Percentiles rank a stretch among this genome's conserved stretches.
These are phyloP conservation scores for Dryas drummondii DNA, from an alignment of 306 rosid species.

Conservation along the genomic window DNA sequence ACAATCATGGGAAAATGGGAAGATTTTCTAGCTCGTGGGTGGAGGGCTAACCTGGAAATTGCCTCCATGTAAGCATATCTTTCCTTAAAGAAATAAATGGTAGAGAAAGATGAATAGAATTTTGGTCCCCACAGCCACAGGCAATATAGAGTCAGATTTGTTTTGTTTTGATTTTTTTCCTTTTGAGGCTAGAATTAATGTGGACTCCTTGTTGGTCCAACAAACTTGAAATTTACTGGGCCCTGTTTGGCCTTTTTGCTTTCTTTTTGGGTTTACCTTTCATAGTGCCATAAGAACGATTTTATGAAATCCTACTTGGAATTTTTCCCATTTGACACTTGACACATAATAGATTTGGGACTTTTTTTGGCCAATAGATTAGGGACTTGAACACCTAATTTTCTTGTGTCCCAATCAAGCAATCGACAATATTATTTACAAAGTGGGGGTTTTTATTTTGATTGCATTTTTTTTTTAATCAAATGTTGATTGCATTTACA, in stretches of 20 bases:
- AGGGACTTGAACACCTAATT: constrained; percentile 18
- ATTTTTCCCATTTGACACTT: constrained; percentile 8
- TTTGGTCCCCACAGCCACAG: constrained; percentile 21
- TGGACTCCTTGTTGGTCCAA: constrained; percentile 17
- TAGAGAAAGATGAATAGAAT: constrained; percentile 6
- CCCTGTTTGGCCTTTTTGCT: background rate
- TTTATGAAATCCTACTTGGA: background rate
- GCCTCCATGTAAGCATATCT: constrained; percentile 20
- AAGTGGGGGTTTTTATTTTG: background rate
- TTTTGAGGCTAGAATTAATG: constrained; percentile 9
- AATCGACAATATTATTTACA: background rate
- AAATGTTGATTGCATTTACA: too few species aligned
- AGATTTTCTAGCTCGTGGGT: constrained; percentile 29
- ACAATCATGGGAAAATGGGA: constrained; percentile 55
- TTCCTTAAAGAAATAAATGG: constrained; percentile 4
- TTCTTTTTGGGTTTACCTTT: background rate
- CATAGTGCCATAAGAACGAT: too few species aligned
- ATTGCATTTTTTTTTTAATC: too few species aligned
- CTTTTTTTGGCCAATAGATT: background rate
- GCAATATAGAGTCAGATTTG: background rate
- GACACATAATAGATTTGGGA: constrained; percentile 13
- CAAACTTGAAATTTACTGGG: constrained; percentile 11
- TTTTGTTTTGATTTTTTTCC: background rate
- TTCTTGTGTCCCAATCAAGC: constrained; percentile 3
- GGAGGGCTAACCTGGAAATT: constrained; percentile 29